A percentile compares a stretch with the other conserved stretches of the same genome.
Evolutionary conservation across 108 stramenopile genomes (phyloP).

Genomic region (Chaetoceros muelleri): DNA sequence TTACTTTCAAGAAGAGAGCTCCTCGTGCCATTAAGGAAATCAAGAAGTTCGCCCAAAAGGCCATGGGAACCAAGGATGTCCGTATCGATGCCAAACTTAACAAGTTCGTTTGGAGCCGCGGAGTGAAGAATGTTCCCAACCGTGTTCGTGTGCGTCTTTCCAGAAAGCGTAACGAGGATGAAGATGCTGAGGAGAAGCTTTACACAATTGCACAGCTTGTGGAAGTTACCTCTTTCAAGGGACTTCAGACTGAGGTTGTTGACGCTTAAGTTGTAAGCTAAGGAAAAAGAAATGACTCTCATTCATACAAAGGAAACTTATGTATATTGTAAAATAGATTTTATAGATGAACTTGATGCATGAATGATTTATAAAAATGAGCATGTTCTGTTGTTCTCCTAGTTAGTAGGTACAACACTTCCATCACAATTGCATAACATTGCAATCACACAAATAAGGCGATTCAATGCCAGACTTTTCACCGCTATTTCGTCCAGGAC

Average conservation of each 20-base stretch:
- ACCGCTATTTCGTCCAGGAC: slow-evolving; percentile 36
- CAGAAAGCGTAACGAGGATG: slow-evolving; percentile 97
- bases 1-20: slow-evolving; percentile 95
- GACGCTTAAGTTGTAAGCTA: slow-evolving; percentile 12
- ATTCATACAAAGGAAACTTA: neutral
- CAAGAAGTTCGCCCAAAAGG: slow-evolving; percentile 86
- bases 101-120: slow-evolving; percentile 88
- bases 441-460: slow-evolving; percentile 69
- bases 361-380: neutral
- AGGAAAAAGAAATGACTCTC: slow-evolving; percentile 1
- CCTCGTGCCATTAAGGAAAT: slow-evolving; percentile 97
- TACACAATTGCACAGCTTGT: slow-evolving; percentile 97
- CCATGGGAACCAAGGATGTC: slow-evolving; percentile 95
- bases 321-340: neutral
- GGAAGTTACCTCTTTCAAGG: slow-evolving; percentile 88
- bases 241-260: slow-evolving; percentile 90
- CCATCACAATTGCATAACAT: slow-evolving; percentile 25
- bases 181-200: slow-evolving; percentile 97
- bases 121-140: slow-evolving; percentile 94
- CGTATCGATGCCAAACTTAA: slow-evolving; percentile 78
- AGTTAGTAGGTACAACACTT: neutral
- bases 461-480: slow-evolving; percentile 60
- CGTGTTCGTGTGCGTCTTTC: slow-evolving; percentile 94
- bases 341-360: neutral
- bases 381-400: neutral